These are phyloP conservation scores for Haematococcus lacustris DNA, from an alignment of 139 green algal genomes.

Conservation along the genomic window DNA sequence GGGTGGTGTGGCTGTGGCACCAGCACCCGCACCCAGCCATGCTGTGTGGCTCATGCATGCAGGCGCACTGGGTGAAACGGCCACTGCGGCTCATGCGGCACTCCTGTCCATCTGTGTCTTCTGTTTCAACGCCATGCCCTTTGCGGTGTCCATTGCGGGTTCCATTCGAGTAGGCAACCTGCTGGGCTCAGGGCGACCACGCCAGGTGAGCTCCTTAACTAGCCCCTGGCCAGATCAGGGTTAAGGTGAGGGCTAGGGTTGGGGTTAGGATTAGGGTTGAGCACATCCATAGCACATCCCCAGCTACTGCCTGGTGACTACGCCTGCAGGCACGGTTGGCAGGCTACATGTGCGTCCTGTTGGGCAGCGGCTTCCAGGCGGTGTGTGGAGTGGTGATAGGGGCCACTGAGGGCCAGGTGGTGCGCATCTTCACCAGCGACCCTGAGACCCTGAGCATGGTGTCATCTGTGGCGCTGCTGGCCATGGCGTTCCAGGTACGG, in stretches of 20 bases:
- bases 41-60: too few relatives aligned
- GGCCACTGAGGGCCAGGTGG: constrained; percentile 1
- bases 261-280: too few relatives aligned
- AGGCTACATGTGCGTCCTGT: constrained; percentile 15
- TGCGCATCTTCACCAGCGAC: constrained; percentile 21
- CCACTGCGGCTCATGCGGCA: constrained; percentile 26
- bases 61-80: constrained; percentile 9
- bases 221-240: too few relatives aligned
- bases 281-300: too few relatives aligned
- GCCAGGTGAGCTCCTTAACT: neutral
- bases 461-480: constrained; percentile 13
- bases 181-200: constrained; percentile 22
- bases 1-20: too few relatives aligned
- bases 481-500: constrained; percentile 16
- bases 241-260: too few relatives aligned
- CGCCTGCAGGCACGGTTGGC: constrained; percentile 9
- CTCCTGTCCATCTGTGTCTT: constrained; percentile 38
- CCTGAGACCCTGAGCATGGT: neutral
- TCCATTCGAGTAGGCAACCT: constrained; percentile 54
- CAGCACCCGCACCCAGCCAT: too few relatives aligned
- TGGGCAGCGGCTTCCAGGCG: constrained; percentile 10
- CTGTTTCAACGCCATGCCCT: constrained; percentile 40
- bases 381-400: constrained; percentile 17
- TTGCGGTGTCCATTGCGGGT: constrained; percentile 36
- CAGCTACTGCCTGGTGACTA: too few relatives aligned